Evolutionary conservation across 192 early-diverging fungal species (phyloP), one percentile per base, ranked within the genome.

Genomic region (Blastocladiella britannica): DNA sequence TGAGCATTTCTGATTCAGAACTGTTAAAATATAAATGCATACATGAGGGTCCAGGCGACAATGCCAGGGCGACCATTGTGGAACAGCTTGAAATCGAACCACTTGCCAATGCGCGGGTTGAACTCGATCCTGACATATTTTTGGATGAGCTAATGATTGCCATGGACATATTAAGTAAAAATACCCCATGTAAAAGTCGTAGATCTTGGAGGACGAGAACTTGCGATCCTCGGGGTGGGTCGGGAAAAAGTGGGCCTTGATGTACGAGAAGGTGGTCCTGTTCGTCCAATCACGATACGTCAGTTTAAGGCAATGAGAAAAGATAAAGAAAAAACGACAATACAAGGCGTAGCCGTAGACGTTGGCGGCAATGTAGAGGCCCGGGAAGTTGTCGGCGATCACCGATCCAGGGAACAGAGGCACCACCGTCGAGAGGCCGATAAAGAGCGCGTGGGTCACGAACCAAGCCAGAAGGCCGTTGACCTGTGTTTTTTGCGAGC

Each of bases 41-140:
- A 29, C 22, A 87, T 86, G 62, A 87, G 67, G 24, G 85, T 86
- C 85, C 85, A 87, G 25, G 82, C 83, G n/a, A 87, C 74, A 54
- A 87, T 87, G 56, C 85, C 85, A 28, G 83, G 85, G 26, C 85
- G 75, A 27, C 85, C 85, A 58, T 86, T 85, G 70, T 84, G 82
- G 68, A 86, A 87, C 5, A 87, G 71, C 67, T 87, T 87, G 65
- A 85, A 87, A 67, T 87, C 85, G 59, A 79, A 85, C 54, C 67
- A 64, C 64, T 84, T 67, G 43, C 85, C 85, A 58, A 84, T 60
- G 26, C 85, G 71, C 30, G 83, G 85, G 70, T 87, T 87, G 64
- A 86, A 81, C 62, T 87, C 85, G 65, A 87, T 82, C 53, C n/a
- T n/a, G n/a, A n/a, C n/a, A n/a, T n/a, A n/a, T n/a, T n/a, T n/a